Conservation (phyloP, 192 early-diverging fungal species). For the Coemansia sp. region DNA sequence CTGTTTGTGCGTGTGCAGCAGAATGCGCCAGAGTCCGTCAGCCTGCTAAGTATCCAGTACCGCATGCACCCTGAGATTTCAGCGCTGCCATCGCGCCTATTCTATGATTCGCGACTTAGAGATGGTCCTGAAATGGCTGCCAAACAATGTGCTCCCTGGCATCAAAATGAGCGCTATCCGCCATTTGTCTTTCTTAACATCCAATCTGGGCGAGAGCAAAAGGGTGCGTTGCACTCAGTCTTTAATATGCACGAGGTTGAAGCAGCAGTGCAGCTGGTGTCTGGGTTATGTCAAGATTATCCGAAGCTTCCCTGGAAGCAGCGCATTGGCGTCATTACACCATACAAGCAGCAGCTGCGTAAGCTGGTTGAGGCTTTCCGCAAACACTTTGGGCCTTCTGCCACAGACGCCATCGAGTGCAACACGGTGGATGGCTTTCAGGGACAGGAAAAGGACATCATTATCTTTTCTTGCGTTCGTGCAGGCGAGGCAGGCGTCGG, state of each 20-base stretch:
- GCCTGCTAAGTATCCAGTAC: constrained; percentile 90
- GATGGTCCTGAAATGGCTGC: constrained; percentile 72
- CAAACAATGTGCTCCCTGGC: constrained; percentile 72
- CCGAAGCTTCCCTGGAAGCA: constrained; percentile 63
- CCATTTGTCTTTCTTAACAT: constrained; percentile 83
- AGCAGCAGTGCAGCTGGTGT: constrained; percentile 70
- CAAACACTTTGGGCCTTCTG: constrained; percentile 59
- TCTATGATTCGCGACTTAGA: constrained; percentile 73
- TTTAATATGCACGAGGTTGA: constrained; percentile 79
- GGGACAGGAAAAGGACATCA: constrained; percentile 95
- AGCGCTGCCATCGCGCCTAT: constrained; percentile 70
- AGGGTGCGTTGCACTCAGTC: constrained; percentile 63
- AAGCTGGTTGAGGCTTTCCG: constrained; percentile 69
- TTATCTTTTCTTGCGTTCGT: constrained; percentile 93
- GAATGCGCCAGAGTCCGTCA: constrained; percentile 61
- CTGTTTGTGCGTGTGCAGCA: constrained; percentile 87
- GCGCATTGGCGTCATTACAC: constrained; percentile 85
- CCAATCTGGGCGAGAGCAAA: constrained; percentile 61
- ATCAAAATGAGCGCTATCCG: constrained; percentile 57
- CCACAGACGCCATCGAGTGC: constrained; percentile 78
- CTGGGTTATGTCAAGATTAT: constrained; percentile 60
- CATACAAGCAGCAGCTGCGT: constrained; percentile 84
- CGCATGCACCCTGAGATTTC: constrained; percentile 96
- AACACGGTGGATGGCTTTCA: constrained; percentile 98
- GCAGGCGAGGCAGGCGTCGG: constrained; percentile 69